Base-by-base conservation (phyloP, 2,329 filamentous ascomycete genomes). In the Penicillium sp. region DNA sequence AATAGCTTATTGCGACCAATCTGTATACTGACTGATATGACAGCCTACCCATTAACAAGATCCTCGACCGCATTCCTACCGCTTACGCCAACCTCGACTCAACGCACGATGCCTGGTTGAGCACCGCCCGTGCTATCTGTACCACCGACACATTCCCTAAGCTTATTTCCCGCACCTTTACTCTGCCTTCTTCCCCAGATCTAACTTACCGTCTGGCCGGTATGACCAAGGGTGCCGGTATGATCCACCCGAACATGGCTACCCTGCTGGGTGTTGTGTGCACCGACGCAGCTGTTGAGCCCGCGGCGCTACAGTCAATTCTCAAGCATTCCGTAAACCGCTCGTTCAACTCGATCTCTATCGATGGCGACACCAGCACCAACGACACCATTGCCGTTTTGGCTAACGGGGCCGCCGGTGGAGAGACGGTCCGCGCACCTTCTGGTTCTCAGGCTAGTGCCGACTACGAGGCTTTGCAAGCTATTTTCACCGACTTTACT, bases 161-260 rank as follows among this genome's bases (percentile, higher is more conserved):
- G 76, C 86, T 99, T 59, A 80, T 93, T 63, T 96, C 92, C 18
- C 85, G 83, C 62, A 85, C 85, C 13, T 99, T 97, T 74, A 85
- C 80, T 26, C 84, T 99, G 29, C 92, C 94, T 4, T 92, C 89
- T 1, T 88, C 89, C 4, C 85, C 89, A 0, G 80, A 80, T 16
- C 79, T 84, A 45, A 85, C 87, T 70, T 99, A 96, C 76, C 82
- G 83, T 63, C 87, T 99, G 45, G 91, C 90, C 12, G 94, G 94
- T 63, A 95, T 95, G 85, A 95, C 93, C 66, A 99, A 99, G 78
- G 94, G 94, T 52, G 94, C 94, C 5, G 94, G 94, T 67, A 99
- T 99, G 94, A 96, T 99, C 71, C 92, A 96, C 69, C 94, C 94
- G 44, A 97, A 99, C 78, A 96, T 99, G 92, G 94, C 91, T 28